Conservation (phyloP, 1,284 basidiomycete genomes). For the Microbotryum intermedium region DNA sequence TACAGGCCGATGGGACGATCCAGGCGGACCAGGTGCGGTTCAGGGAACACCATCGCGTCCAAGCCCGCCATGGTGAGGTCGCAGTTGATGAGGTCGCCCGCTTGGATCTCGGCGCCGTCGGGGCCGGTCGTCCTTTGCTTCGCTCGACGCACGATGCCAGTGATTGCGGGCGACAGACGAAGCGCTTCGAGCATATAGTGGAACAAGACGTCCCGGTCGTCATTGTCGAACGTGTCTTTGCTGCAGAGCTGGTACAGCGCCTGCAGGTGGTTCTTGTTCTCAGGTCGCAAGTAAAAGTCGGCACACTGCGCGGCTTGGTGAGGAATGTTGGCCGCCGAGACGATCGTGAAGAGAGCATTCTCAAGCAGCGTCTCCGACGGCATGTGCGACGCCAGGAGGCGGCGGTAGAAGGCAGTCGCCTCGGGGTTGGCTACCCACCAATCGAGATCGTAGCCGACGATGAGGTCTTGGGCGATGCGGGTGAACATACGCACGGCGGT, state of each 20-base stretch:
- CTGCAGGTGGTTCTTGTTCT: slow-evolving; percentile 4
- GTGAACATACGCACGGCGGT: slow-evolving; percentile 4
- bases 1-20: no score
- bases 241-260: background rate
- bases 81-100: no score
- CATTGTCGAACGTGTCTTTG: background rate
- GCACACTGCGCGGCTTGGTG: slow-evolving; percentile 10
- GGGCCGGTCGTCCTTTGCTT: no score
- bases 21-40: no score
- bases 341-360: slow-evolving; percentile 4
- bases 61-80: no score
- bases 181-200: slow-evolving; percentile 22
- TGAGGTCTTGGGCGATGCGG: background rate
- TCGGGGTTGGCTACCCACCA: background rate
- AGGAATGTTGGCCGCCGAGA: background rate
- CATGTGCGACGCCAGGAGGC: slow-evolving; percentile 5
- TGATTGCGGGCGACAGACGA: slow-evolving; percentile 24
- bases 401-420: slow-evolving; percentile 6
- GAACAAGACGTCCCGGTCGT: slow-evolving; percentile 7
- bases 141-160: slow-evolving; percentile 21
- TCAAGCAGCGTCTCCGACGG: slow-evolving; percentile 8
- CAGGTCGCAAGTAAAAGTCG: slow-evolving; percentile 21
- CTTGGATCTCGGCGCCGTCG: background rate
- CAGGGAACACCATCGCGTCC: no score
- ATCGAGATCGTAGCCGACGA: background rate